Evolutionary conservation across 345 rosid genomes (phyloP).

Genomic region (Hibiscus mutabilis): DNA sequence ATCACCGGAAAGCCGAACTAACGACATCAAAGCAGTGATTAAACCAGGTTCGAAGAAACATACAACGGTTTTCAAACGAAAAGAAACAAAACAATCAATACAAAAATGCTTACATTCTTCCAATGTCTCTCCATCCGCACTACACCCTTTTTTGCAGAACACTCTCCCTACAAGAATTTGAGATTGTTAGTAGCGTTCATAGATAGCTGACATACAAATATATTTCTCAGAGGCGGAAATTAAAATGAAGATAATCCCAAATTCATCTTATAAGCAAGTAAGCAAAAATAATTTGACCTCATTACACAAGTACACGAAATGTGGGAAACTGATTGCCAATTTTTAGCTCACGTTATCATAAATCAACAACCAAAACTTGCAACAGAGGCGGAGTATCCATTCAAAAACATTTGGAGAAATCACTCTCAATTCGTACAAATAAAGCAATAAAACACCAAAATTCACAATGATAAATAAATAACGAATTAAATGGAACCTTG

Average conservation of each 20-base stretch:
- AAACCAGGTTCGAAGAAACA: not conserved
- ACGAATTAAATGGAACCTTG: not conserved
- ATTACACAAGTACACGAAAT: not conserved
- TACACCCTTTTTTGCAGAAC: constrained; percentile 97
- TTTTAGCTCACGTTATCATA: not conserved
- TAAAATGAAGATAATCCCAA: not conserved
- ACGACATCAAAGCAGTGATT: not conserved
- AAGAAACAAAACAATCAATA: constrained; percentile 1
- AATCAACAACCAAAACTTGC: not conserved
- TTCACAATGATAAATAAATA: not conserved
- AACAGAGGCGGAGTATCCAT: not conserved
- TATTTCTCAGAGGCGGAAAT: not conserved
- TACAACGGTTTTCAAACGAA: not conserved
- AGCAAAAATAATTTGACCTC: not conserved
- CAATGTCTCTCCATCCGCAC: constrained; percentile 75
- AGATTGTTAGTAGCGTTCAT: constrained; percentile 1
- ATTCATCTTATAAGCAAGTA: not conserved
- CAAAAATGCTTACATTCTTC: constrained; percentile 75
- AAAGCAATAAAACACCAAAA: not conserved
- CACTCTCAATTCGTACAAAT: not conserved
- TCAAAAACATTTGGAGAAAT: not conserved
- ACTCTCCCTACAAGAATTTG: constrained; percentile 73
- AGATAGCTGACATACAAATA: not conserved
- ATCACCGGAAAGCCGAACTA: not conserved
- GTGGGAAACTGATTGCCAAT: not conserved